Evolutionary conservation across 768 basidiomycete genomes (phyloP), one percentile per base, ranked within the genome.

Genomic region (Strobilomyces echinocephalus): DNA sequence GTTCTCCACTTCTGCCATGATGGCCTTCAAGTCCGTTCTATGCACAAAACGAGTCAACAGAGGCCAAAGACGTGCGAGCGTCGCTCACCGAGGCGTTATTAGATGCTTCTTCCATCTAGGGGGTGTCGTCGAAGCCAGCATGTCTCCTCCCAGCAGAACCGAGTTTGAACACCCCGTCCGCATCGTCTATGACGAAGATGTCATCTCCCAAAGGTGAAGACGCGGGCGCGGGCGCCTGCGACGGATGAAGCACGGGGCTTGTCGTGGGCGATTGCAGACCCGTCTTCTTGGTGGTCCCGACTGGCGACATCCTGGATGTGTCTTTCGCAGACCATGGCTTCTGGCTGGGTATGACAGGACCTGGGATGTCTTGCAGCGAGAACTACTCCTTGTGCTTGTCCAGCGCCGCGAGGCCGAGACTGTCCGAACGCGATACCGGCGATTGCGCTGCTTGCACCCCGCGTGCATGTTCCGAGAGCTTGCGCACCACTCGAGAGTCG

Each of bases 161-260:
- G 11, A 65, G 47, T 12, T 59, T 65, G 16, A 71, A 56, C 3
- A 68, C 63, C 10, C 62, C 58, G n/a, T 83, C 83, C 5, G 77
- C 69, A 46, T 89, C 88, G 62, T 95, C 93, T 90, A 95, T 94
- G 8, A 74, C 64, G 62, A 95, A 94, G 30, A 94, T 76, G 48
- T 90, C 92, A 52, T 91, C 83, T 3, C 79, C 75, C 0, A 8
- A 66, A 2, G 26, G 39, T n/a, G n/a, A n/a, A n/a, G n/a, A n/a
- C n/a, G n/a, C n/a, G n/a, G n/a, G n/a, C n/a, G n/a, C n/a, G n/a
- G n/a, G n/a, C n/a, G n/a, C n/a, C n/a, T n/a, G n/a, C 18, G 61
- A 50, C 20, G 53, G 70, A 61, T 21, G 61, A 44, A 56, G 68
- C 5, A 48, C 39, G 16, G 70, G 69, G 57, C 71, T 69, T 3